These are phyloP conservation scores for Boletus tomentosulus DNA, from an alignment of 768 basidiomycete genomes.

Conservation along the genomic window DNA sequence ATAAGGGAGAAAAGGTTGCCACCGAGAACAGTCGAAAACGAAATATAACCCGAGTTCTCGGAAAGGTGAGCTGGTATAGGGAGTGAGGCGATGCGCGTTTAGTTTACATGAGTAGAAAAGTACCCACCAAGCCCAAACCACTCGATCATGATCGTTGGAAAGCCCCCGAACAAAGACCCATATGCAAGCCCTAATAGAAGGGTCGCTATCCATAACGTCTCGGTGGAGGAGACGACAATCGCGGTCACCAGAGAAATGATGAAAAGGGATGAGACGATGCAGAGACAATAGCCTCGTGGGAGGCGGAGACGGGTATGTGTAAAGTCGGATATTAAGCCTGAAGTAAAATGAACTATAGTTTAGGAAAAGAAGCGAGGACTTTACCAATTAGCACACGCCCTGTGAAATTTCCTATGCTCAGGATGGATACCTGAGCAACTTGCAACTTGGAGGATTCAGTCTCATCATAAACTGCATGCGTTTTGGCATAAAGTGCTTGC, in stretches of 20 bases:
- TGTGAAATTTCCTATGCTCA: constrained; percentile 77
- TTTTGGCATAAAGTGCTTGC: constrained; percentile 60
- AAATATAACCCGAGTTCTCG: constrained; percentile 83
- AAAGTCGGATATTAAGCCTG: constrained; percentile 70
- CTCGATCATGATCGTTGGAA: constrained; percentile 73
- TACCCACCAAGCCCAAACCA: constrained; percentile 84
- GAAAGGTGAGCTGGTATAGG: constrained; percentile 58
- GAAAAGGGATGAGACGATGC: constrained; percentile 62
- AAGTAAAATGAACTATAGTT: background rate
- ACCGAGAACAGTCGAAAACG: constrained; percentile 68
- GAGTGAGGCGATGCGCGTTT: background rate
- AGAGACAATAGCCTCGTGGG: constrained; percentile 68
- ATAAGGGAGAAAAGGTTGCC: constrained; percentile 80
- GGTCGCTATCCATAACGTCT: constrained; percentile 53
- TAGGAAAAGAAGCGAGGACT: background rate
- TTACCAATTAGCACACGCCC: constrained; percentile 77
- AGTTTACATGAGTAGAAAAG: background rate
- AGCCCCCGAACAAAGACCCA: constrained; percentile 68
- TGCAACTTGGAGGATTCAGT: constrained; percentile 69
- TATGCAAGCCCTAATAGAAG: constrained; percentile 47
- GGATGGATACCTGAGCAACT: constrained; percentile 75
- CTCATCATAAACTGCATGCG: constrained; percentile 59
- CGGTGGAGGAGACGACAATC: constrained; percentile 49
- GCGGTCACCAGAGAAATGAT: constrained; percentile 68
- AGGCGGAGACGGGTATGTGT: constrained; percentile 50